Evolutionary conservation across 371 early-diverging fungal species (phyloP).

Genomic region (Cokeromyces recurvatus): DNA sequence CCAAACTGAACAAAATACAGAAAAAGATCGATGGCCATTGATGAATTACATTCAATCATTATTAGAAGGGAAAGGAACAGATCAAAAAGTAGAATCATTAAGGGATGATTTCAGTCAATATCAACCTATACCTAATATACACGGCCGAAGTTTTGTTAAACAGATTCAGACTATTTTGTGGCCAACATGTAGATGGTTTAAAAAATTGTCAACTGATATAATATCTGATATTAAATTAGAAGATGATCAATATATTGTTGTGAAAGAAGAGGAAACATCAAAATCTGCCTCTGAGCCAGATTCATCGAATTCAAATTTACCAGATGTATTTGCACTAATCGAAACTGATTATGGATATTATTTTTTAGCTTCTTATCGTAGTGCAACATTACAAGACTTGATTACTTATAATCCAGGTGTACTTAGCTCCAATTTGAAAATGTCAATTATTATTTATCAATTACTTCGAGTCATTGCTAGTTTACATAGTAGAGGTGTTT

Average conservation of each 20-base stretch:
- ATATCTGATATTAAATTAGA: background rate
- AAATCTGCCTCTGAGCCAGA: constrained; percentile 1
- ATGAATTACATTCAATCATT: constrained; percentile 18
- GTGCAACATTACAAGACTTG: constrained; percentile 58
- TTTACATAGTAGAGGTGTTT: constrained; percentile 50
- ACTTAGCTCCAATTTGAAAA: constrained; percentile 55
- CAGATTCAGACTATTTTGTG: constrained; percentile 33
- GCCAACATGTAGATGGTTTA: constrained; percentile 38
- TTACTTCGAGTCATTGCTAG: constrained; percentile 47
- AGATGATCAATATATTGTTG: constrained; percentile 16
- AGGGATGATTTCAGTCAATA: constrained; percentile 18
- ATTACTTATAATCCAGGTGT: constrained; percentile 62
- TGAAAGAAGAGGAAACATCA: constrained; percentile 8
- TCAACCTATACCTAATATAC: constrained; percentile 1
- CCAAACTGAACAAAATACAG: too few species aligned
- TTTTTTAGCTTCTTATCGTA: constrained; percentile 53
- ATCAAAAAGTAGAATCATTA: constrained; percentile 21
- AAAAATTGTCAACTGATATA: background rate
- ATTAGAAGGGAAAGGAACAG: constrained; percentile 23
- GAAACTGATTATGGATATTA: constrained; percentile 55
- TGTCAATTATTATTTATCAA: constrained; percentile 58
- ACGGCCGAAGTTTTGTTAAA: constrained; percentile 25
- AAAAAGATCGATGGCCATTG: constrained; percentile 20
- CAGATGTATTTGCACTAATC: constrained; percentile 54
- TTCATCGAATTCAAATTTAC: constrained; percentile 45